A percentile compares a stretch with the other conserved stretches of the same genome.
phyloP scores from a whole-genome alignment of 495 filamentous ascomycete species.

The Hamigera avellanea region DNA sequence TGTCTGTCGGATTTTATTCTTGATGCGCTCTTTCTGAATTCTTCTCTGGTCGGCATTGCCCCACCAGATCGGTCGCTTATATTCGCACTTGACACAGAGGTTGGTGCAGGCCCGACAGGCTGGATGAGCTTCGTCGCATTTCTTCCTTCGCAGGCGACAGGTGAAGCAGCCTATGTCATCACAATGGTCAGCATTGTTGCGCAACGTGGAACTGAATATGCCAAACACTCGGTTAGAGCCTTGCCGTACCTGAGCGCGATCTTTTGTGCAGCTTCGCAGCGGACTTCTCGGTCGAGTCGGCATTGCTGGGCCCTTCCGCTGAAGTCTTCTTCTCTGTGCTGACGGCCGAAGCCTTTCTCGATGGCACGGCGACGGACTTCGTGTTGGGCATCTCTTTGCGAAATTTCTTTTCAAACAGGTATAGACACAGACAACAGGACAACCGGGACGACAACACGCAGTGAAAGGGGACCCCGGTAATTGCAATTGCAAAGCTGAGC shows the following conservation, averaged over 20 bases:
- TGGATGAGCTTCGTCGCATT: constrained; percentile 90
- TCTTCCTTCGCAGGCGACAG: constrained; percentile 88
- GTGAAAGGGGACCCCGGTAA: constrained; percentile 4
- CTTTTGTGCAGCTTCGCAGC: constrained; percentile 79
- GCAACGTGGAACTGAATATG: too few relatives aligned
- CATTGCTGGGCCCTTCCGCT: not conserved
- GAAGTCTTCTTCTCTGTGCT: not conserved
- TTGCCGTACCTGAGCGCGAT: constrained; percentile 91
- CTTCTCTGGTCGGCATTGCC: constrained; percentile 76
- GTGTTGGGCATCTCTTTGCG: constrained; percentile 20
- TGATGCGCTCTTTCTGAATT: constrained; percentile 86
- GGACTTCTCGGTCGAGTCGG: constrained; percentile 39
- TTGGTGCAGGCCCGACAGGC: constrained; percentile 83
- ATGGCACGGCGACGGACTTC: constrained; percentile 32
- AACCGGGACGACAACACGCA: not conserved
- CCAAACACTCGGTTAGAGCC: too few relatives aligned
- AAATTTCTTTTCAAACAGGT: constrained; percentile 5
- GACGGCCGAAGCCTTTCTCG: constrained; percentile 5
- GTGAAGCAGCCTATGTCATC: constrained; percentile 77
- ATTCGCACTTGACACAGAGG: constrained; percentile 79
- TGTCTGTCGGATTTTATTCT: constrained; percentile 93
- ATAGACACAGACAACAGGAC: too few relatives aligned
- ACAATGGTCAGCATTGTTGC: constrained; percentile 16
- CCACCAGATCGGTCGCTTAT: constrained; percentile 97
- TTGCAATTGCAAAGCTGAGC: constrained; percentile 25